Conservation (phyloP, 345 rosid species). For the Eutrema japonicum region DNA sequence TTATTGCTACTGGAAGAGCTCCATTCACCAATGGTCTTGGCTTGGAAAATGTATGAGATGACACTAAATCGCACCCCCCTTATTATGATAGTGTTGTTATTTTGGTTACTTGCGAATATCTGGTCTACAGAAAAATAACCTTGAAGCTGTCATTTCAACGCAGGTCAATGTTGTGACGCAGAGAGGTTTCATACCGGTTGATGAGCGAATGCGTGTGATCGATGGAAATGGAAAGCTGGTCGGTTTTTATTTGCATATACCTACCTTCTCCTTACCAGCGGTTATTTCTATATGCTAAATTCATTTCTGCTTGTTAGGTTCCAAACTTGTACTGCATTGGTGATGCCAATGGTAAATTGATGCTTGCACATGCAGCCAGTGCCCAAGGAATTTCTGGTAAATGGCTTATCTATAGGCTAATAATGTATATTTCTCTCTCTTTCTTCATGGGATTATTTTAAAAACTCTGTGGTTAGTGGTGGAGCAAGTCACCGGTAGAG, state of each 20-base stretch:
- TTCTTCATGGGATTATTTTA: too few species aligned
- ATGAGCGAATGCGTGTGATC: constrained; percentile 85
- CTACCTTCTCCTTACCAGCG: not conserved
- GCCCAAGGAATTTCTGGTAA: constrained; percentile 99
- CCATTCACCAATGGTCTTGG: constrained; percentile 98
- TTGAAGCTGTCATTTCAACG: constrained; percentile 21
- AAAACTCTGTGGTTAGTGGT: constrained; percentile 54
- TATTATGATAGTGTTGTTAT: constrained; percentile 6
- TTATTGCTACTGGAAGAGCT: constrained; percentile 99
- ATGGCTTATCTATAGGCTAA: not conserved
- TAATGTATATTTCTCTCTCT: too few species aligned
- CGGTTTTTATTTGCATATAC: constrained; percentile 28
- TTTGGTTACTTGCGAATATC: constrained; percentile 1
- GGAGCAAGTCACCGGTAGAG: constrained; percentile 93
- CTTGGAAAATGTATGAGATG: constrained; percentile 74
- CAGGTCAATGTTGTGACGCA: constrained; percentile 92
- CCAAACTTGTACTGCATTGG: constrained; percentile 89
- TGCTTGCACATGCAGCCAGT: constrained; percentile 99
- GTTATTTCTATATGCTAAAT: constrained; percentile 11
- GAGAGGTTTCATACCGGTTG: constrained; percentile 90
- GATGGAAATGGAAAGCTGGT: constrained; percentile 87
- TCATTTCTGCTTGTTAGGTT: constrained; percentile 55
- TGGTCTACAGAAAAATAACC: constrained; percentile 22
- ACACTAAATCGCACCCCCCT: not conserved
- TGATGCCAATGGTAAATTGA: constrained; percentile 97